Evolutionary conservation across 345 rosid species (phyloP), one percentile per base, ranked within the genome.

Genomic region (Ailanthus altissimus): DNA sequence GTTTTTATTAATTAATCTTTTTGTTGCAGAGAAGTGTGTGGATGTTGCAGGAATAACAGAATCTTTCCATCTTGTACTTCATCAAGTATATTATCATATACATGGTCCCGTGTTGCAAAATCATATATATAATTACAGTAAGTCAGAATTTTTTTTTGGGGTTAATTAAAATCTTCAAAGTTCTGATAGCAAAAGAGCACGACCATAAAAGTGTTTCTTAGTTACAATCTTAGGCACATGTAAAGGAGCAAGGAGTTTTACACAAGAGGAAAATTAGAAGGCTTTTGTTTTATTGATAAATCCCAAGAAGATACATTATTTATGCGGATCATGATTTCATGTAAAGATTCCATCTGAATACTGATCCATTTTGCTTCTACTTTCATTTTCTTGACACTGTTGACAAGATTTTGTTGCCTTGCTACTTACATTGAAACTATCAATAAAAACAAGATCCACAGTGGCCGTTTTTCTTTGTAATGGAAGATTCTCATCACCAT

Each of bases 11-110:
- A 74, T 53, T 83, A 49, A 15, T 75, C 65, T 51, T 73, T 72
- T 72, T 59, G 70, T 72, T 72, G 81, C 85, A 82, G 76, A 53
- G 71, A 84, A 78, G 75, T 23, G 67, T 77, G 82, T 79, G 78
- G 84, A 74, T 75, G 73, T 59, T 67, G 83, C 79, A 65, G 77
- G 61, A 72, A 54, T 60, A 71, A 79, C 61, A 71, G 50, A 63
- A 28, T 67, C 47, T 60, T 75, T 80, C n/a, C 68, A 64, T 76
- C 0, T 74, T 70, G 43, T 59, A 32, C 38, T 18, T 56, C 16
- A 13, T 14, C 21, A 28, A 36, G 8, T 53, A 70, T 20, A 65
- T 8, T 15, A 42, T 42, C 13, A 42, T 43, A 65, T 65, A 8
- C 2, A 8, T 21, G 20, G 15, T 40, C 40, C 20, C n/a, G 40